Percentiles rank a stretch among this genome's conserved stretches.
phyloP scores from a whole-genome alignment of 139 green algal genomes.

The Micractinium sp. region DNA sequence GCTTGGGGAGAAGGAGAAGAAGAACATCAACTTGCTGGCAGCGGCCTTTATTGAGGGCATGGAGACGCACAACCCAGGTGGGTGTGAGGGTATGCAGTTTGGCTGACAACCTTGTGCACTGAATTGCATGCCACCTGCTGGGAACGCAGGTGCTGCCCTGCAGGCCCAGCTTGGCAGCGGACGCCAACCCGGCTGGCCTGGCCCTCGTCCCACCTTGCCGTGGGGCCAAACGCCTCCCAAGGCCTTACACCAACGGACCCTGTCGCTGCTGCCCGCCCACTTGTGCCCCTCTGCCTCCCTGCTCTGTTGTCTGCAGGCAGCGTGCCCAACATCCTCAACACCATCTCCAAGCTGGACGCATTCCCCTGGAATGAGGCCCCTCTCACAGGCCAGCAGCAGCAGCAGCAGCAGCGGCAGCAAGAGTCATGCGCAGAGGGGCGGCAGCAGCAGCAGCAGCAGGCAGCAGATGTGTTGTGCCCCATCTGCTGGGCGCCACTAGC shows the following conservation, averaged over 20 bases:
- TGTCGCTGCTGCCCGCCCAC: background rate
- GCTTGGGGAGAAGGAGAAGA: background rate
- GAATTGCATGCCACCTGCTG: background rate
- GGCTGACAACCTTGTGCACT: background rate
- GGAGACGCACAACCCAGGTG: constrained; percentile 37
- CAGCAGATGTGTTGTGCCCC: constrained; percentile 23
- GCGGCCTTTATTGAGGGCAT: constrained; percentile 25
- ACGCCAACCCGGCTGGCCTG: background rate
- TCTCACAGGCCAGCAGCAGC: background rate
- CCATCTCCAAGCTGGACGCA: constrained; percentile 27
- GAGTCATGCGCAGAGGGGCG: background rate
- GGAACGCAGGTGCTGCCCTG: too few relatives aligned
- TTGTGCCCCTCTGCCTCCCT: background rate
- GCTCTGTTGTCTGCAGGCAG: background rate
- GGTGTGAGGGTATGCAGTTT: background rate
- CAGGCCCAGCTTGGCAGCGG: background rate
- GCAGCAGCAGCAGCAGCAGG: background rate
- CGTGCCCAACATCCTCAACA: constrained; percentile 43
- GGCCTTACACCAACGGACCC: background rate
- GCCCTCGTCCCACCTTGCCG: background rate
- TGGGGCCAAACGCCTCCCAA: background rate
- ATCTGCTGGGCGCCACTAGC: constrained; percentile 35
- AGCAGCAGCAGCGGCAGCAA: background rate
- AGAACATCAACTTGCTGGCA: constrained; percentile 42
- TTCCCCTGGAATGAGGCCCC: constrained; percentile 34